These are phyloP conservation scores for Zalaria sp. DNA, from an alignment of 2,329 filamentous ascomycete species.

Conservation along the genomic window DNA sequence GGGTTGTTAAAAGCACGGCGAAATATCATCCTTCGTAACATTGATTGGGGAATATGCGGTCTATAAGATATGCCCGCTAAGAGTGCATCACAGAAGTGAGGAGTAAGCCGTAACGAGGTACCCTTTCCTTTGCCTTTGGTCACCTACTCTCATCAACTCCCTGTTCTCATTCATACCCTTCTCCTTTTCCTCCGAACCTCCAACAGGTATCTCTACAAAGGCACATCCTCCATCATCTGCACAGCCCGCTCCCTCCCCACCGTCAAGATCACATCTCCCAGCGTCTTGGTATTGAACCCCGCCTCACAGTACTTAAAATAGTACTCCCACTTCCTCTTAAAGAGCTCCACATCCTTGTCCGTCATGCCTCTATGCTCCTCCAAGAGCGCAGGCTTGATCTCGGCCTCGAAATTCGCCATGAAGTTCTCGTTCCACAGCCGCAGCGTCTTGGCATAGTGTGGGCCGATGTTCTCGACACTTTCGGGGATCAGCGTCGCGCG, in stretches of 20 bases:
- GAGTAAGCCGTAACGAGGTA: too few species aligned
- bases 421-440: conserved; percentile 56
- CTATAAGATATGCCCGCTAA: too few species aligned
- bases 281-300: conserved; percentile 55
- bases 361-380: conserved; percentile 43
- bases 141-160: too few species aligned
- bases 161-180: too few species aligned
- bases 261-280: conserved; percentile 61
- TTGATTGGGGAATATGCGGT: too few species aligned
- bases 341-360: conserved; percentile 50
- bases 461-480: conserved; percentile 56
- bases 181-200: too few species aligned
- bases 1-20: too few species aligned
- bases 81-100: too few species aligned
- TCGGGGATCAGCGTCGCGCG: conserved; percentile 51
- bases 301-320: conserved; percentile 67
- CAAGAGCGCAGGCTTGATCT: conserved; percentile 47
- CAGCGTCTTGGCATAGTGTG: conserved; percentile 57
- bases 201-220: conserved; percentile 29
- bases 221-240: conserved; percentile 58
- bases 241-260: conserved; percentile 50
- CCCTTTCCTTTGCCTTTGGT: too few species aligned
- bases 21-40: too few species aligned
- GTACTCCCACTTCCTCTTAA: conserved; percentile 62
- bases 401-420: conserved; percentile 43